phyloP scores from a whole-genome alignment of 2,329 filamentous ascomycete species.

The Pseudopyrenochaeta lycopersici region DNA sequence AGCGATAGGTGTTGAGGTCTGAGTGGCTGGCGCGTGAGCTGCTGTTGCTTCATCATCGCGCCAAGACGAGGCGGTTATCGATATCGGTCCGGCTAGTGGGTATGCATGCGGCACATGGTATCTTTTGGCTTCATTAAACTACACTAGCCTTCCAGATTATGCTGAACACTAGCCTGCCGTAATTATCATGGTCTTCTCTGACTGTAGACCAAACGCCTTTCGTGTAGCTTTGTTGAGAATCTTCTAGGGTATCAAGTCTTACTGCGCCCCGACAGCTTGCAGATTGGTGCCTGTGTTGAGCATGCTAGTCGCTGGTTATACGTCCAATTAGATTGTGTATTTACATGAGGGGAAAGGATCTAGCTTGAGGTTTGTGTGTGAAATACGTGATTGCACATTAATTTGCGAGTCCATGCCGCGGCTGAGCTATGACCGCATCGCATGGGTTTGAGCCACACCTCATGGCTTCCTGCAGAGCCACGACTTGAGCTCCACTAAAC shows the following conservation, averaged over 20 bases:
- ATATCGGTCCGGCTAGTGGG: neutral
- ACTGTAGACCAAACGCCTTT: too few species aligned
- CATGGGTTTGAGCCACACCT: slow-evolving; percentile 9
- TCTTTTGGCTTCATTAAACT: neutral
- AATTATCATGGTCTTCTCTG: too few species aligned
- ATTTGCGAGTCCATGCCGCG: neutral
- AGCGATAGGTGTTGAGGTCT: slow-evolving; percentile 9
- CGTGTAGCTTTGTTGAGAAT: too few species aligned
- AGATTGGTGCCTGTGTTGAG: too few species aligned
- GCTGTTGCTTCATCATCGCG: slow-evolving; percentile 14
- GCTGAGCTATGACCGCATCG: slow-evolving; percentile 30
- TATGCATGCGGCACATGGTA: neutral
- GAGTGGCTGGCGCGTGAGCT: slow-evolving; percentile 8
- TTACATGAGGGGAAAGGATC: too few species aligned
- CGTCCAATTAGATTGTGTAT: too few species aligned
- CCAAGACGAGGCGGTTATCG: slow-evolving; percentile 23
- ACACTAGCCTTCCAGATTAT: neutral
- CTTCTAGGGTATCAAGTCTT: too few species aligned
- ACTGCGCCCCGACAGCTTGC: too few species aligned
- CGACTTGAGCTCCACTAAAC: neutral
- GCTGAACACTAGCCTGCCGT: too few species aligned
- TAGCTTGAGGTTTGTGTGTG: too few species aligned
- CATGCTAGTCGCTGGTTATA: too few species aligned
- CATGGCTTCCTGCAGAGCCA: slow-evolving; percentile 12
- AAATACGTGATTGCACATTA: too few species aligned